phyloP scores from a whole-genome alignment of 2,329 filamentous ascomycete genomes.

The Pyrenochaeta sp. region DNA sequence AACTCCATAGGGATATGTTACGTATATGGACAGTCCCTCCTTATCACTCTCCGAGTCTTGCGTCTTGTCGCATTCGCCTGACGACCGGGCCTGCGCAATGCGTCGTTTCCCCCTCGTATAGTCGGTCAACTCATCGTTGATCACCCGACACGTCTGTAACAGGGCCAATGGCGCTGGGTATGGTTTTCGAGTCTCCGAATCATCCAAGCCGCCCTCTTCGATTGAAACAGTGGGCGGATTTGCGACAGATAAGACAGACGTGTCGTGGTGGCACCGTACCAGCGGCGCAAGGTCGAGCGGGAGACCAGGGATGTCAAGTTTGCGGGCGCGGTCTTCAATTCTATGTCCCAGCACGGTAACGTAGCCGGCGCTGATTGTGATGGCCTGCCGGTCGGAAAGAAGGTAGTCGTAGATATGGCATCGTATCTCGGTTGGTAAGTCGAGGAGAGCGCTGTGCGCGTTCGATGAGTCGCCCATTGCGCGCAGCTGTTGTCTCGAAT shows the following conservation, averaged over 20 bases:
- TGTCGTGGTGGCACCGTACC: constrained; percentile 41
- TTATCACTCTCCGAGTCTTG: constrained; percentile 14
- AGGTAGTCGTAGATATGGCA: constrained; percentile 53
- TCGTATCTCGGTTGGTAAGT: constrained; percentile 50
- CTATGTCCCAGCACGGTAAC: constrained; percentile 37
- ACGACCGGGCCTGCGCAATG: constrained; percentile 19
- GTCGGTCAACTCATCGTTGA: constrained; percentile 45
- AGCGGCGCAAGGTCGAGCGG: constrained; percentile 46
- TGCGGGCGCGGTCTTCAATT: constrained; percentile 34
- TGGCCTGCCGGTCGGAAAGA: constrained; percentile 42
- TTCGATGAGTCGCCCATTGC: background rate
- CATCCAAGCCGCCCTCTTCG: constrained; percentile 12
- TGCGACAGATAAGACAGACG: constrained; percentile 40
- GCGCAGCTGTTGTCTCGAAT: constrained; percentile 2
- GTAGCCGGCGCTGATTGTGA: constrained; percentile 51
- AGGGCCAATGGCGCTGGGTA: constrained; percentile 35
- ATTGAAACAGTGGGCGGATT: constrained; percentile 32
- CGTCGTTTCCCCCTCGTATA: constrained; percentile 32
- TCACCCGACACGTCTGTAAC: constrained; percentile 40
- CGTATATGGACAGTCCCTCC: constrained; percentile 48
- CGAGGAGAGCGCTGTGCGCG: constrained; percentile 23
- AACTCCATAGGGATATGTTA: constrained; percentile 52
- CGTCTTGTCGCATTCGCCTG: background rate
- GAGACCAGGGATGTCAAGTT: constrained; percentile 44
- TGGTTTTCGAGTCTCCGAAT: constrained; percentile 12